Percentiles rank a stretch among this genome's conserved stretches.
Conservation (phyloP, 768 basidiomycete genomes). For the Tubosaeta sp. region DNA sequence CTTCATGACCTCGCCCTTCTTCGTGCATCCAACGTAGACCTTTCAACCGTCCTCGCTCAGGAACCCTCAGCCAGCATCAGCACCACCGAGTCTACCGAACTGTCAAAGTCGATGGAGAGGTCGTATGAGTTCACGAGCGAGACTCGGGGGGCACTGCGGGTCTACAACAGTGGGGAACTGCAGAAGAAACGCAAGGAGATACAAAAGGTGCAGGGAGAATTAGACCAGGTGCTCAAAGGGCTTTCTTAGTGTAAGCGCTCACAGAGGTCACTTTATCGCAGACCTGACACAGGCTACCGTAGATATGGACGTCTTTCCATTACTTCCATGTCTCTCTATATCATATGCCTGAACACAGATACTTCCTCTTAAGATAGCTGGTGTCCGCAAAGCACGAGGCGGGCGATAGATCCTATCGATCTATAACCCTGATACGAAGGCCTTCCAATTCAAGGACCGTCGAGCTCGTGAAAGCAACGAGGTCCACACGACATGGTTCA, state of each 20-base stretch:
- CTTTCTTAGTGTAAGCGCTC: slow-evolving; percentile 21
- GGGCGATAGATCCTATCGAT: slow-evolving; percentile 19
- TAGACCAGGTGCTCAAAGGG: slow-evolving; percentile 49
- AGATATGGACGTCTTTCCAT: not conserved
- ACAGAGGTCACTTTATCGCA: not conserved
- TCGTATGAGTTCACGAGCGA: slow-evolving; percentile 60
- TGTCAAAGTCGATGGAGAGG: slow-evolving; percentile 26
- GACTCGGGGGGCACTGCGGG: slow-evolving; percentile 50
- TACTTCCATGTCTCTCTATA: not conserved
- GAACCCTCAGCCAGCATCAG: not conserved
- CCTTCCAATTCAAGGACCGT: slow-evolving; percentile 21
- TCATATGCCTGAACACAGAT: too few relatives aligned
- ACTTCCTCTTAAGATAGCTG: slow-evolving; percentile 3
- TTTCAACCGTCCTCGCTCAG: slow-evolving; percentile 29
- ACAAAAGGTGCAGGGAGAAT: slow-evolving; percentile 49
- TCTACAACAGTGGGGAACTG: slow-evolving; percentile 42
- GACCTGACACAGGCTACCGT: slow-evolving; percentile 3
- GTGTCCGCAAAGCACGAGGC: slow-evolving; percentile 1
- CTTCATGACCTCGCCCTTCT: slow-evolving; percentile 72
- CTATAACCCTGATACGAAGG: slow-evolving; percentile 5
- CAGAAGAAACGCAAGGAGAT: slow-evolving; percentile 50
- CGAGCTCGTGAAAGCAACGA: slow-evolving; percentile 20
- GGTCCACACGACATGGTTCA: slow-evolving; percentile 10
- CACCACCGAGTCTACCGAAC: slow-evolving; percentile 8
- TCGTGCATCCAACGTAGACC: slow-evolving; percentile 50